phyloP scores from a whole-genome alignment of 2,329 filamentous ascomycete species.

The Curvularia spicifera region DNA sequence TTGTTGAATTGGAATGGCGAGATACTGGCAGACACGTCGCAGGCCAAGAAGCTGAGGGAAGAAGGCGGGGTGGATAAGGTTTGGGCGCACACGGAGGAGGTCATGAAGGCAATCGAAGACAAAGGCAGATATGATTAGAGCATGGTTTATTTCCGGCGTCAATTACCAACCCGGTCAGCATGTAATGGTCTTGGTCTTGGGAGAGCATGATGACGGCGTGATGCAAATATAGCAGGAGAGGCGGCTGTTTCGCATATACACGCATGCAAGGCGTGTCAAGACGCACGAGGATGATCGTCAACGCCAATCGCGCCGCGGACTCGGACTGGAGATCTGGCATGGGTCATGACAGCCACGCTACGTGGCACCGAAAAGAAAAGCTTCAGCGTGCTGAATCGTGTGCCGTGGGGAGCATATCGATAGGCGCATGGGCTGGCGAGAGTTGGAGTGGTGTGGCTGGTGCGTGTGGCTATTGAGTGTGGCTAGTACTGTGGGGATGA shows the following conservation, averaged over 20 bases:
- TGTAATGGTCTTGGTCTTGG: neutral
- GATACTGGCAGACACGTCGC: constrained; percentile 24
- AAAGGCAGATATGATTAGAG: constrained; percentile 2
- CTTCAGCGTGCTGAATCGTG: neutral
- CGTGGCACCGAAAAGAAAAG: neutral
- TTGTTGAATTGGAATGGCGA: constrained; percentile 36
- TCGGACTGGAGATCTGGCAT: neutral
- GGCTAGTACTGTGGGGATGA: neutral
- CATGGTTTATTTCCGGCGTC: neutral
- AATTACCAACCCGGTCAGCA: neutral
- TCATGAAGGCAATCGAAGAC: constrained; percentile 36
- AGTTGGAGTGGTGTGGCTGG: neutral
- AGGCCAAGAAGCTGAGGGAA: constrained; percentile 26
- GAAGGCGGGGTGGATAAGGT: constrained; percentile 37
- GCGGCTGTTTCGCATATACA: neutral
- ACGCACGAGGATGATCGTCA: neutral
- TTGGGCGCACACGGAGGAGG: constrained; percentile 43
- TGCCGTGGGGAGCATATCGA: constrained; percentile 11
- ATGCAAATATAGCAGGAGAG: neutral
- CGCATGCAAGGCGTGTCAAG: neutral
- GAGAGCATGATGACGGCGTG: neutral
- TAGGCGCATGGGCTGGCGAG: constrained; percentile 8
- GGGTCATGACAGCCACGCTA: neutral
- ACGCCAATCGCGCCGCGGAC: neutral
- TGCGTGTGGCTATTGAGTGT: neutral